Evolutionary conservation across 2,329 filamentous ascomycete species (phyloP).

Genomic region (Aureobasidium sp.): DNA sequence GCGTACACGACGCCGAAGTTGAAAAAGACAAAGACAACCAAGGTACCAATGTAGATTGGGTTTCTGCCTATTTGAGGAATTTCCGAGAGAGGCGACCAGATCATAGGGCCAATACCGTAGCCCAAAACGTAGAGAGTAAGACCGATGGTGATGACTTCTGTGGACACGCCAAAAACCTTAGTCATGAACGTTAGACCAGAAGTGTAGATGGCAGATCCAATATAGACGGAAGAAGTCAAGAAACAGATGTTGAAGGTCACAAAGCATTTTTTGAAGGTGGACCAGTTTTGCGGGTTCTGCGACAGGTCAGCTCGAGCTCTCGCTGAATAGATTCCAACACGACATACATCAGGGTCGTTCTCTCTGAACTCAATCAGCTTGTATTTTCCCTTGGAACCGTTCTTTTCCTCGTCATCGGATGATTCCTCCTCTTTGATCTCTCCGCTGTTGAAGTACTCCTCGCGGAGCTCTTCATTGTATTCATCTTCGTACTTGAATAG

Average conservation of each 20-base stretch:
- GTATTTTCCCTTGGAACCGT: slow-evolving; percentile 9
- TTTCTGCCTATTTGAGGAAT: slow-evolving; percentile 43
- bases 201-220: slow-evolving; percentile 44
- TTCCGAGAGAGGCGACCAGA: slow-evolving; percentile 39
- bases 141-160: slow-evolving; percentile 40
- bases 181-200: slow-evolving; percentile 35
- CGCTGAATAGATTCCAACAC: not conserved
- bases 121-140: slow-evolving; percentile 43
- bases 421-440: slow-evolving; percentile 1
- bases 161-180: slow-evolving; percentile 35
- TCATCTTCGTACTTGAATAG: slow-evolving; percentile 10
- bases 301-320: not conserved
- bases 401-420: slow-evolving; percentile 6
- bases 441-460: not conserved
- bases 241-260: slow-evolving; percentile 41
- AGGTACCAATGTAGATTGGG: slow-evolving; percentile 40
- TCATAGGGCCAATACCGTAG: slow-evolving; percentile 32
- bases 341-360: slow-evolving; percentile 18
- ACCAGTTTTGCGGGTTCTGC: slow-evolving; percentile 33
- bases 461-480: slow-evolving; percentile 2
- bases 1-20: slow-evolving; percentile 31
- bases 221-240: slow-evolving; percentile 43
- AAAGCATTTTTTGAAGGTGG: slow-evolving; percentile 31
- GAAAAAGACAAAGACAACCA: slow-evolving; percentile 42
- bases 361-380: slow-evolving; percentile 12